Base-by-base conservation (phyloP, 306 rosid species). In the Purshia tridentata region DNA sequence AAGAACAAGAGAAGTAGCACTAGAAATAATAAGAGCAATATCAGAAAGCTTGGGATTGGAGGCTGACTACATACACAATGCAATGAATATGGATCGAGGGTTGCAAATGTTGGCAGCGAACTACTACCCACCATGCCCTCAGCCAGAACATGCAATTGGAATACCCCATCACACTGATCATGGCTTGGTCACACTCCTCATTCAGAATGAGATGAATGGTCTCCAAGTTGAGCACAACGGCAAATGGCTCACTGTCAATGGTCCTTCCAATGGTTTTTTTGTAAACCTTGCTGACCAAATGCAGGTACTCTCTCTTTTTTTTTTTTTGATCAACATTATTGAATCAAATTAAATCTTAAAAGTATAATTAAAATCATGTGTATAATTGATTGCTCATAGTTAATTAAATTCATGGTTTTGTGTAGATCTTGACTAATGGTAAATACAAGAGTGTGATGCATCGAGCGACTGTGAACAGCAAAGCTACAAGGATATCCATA, bases 1-100 rank as follows among this genome's bases (percentile, higher is more conserved):
- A 10, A 60, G 61, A 67, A 52, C 23, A 4, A 46, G 82, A 73
- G 71, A 10, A 4, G 47, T 79, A 4, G 69, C 29, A 13, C 40
- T 42, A 45, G 70, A 73, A 22, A 11, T 79, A 14, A 16, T 44
- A 8, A 41, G 29, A 50, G 78, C 65, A 42, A 49, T 73, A 14
- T 59, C 81, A 12, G 71, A 73, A 53, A 79, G 78, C 67, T 54
- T 80, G 49, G 83, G 73, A 23, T 23, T 80, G 63, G 76, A 69
- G 42, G 50, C 80, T 22, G 23, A 51, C 61, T 60, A 67, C 83
- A 79, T 79, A 16, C 49, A 20, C 10, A 54, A 79, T 13, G 66
- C 75, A 54, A 23, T 18, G 40, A 76, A 79, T n/a, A n/a, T n/a
- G n/a, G 77, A 78, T 11, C 65, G 59, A 12, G 41, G 81, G 6